Percentiles rank a stretch among this genome's conserved stretches.
These are phyloP conservation scores for Bipolaris cookei DNA, from an alignment of 2,329 filamentous ascomycete genomes.

Conservation along the genomic window DNA sequence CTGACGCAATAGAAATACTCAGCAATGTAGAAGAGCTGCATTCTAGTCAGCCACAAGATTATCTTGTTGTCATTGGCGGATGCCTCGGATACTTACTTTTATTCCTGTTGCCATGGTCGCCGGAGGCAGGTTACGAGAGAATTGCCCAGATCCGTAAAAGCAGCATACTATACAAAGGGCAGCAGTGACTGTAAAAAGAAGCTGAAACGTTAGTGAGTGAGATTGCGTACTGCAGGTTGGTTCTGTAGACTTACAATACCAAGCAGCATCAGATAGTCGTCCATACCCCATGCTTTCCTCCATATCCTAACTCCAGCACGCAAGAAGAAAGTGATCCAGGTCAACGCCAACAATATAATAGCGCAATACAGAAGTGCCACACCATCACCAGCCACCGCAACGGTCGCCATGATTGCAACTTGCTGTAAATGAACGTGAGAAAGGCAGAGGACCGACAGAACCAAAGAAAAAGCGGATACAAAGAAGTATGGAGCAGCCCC, in stretches of 20 bases:
- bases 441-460: neutral
- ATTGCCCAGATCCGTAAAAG: slow-evolving; percentile 29
- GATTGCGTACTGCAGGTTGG: neutral
- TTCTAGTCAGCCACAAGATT: neutral
- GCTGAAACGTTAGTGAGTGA: slow-evolving; percentile 11
- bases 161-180: slow-evolving; percentile 28
- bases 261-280: slow-evolving; percentile 27
- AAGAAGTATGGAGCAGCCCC: neutral
- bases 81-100: slow-evolving; percentile 14
- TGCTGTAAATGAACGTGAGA: neutral
- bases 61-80: neutral
- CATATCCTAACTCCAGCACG: slow-evolving; percentile 25
- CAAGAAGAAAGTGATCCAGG: slow-evolving; percentile 28
- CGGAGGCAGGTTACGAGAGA: slow-evolving; percentile 15
- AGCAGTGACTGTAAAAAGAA: slow-evolving; percentile 27
- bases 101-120: slow-evolving; percentile 21
- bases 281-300: slow-evolving; percentile 23
- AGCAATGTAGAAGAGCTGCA: slow-evolving; percentile 27
- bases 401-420: slow-evolving; percentile 18
- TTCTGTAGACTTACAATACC: slow-evolving; percentile 22
- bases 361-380: slow-evolving; percentile 25
- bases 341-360: slow-evolving; percentile 25
- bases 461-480: neutral
- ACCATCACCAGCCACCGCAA: slow-evolving; percentile 27
- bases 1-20: slow-evolving; percentile 32